Percentiles rank a stretch among this genome's conserved stretches.
phyloP scores from a whole-genome alignment of 805 yeast genomes.

The Maudiozyma bulderi region DNA sequence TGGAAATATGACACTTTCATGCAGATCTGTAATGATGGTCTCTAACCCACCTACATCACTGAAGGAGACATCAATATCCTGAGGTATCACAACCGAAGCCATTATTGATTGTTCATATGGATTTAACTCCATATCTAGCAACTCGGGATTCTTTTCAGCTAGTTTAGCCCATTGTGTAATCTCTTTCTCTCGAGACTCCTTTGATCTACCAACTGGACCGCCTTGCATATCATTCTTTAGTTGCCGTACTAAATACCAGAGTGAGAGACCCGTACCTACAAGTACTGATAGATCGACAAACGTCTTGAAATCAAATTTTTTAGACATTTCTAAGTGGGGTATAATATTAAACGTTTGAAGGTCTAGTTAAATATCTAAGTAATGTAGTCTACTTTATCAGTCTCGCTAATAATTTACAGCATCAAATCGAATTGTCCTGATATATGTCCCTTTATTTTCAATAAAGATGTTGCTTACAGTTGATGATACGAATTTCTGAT shows the following conservation, averaged over 20 bases:
- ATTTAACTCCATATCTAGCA: conserved; percentile 40
- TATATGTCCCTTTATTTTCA: too few relatives aligned
- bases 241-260: conserved; percentile 50
- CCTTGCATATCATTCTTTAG: conserved; percentile 36
- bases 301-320: conserved; percentile 31
- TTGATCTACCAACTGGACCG: conserved; percentile 36
- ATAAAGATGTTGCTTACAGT: too few relatives aligned
- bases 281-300: conserved; percentile 41
- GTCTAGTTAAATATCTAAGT: too few relatives aligned
- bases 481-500: too few relatives aligned
- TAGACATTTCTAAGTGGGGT: conserved; percentile 16
- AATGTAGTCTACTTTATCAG: too few relatives aligned
- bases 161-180: conserved; percentile 48
- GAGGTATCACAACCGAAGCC: conserved; percentile 72
- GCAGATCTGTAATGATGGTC: conserved; percentile 67
- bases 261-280: conserved; percentile 57
- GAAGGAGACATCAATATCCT: conserved; percentile 68
- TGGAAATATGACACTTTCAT: conserved; percentile 85
- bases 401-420: too few relatives aligned
- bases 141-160: conserved; percentile 48
- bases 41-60: conserved; percentile 85
- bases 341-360: too few relatives aligned
- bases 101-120: conserved; percentile 72
- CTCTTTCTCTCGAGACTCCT: conserved; percentile 55
- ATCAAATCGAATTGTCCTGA: too few relatives aligned